These are phyloP conservation scores for Pterocarpus macrocarpus DNA, from an alignment of 306 rosid species.

Conservation along the genomic window DNA sequence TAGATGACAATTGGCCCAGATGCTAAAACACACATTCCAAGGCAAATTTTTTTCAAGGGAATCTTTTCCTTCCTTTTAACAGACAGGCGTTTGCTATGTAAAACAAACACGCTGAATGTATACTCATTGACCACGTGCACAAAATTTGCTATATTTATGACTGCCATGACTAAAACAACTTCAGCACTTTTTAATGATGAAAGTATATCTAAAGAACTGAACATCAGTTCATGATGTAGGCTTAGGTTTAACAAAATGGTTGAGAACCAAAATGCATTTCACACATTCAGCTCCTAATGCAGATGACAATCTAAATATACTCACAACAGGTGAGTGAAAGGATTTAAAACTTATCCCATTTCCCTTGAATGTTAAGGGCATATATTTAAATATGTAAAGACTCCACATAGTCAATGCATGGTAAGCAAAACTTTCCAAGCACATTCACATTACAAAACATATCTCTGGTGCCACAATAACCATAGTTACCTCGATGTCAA, in stretches of 20 bases:
- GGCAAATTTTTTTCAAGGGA: too few relatives aligned
- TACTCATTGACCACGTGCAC: too few relatives aligned
- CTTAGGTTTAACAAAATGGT: background rate
- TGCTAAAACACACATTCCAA: too few relatives aligned
- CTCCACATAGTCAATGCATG: conserved; percentile 5
- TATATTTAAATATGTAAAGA: conserved; percentile 12
- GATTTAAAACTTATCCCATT: background rate
- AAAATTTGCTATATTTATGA: background rate
- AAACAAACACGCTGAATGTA: background rate
- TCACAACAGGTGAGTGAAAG: background rate
- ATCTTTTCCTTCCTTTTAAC: too few relatives aligned
- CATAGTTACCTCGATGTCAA: background rate
- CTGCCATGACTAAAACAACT: too few relatives aligned
- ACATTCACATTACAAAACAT: background rate
- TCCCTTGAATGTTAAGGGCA: background rate
- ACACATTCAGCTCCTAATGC: background rate
- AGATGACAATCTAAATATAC: conserved; percentile 8
- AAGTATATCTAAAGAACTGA: background rate
- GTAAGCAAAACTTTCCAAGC: background rate
- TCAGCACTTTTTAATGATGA: background rate
- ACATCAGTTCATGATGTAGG: background rate
- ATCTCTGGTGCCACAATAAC: conserved; percentile 15
- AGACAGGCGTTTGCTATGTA: too few relatives aligned
- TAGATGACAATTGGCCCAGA: background rate
- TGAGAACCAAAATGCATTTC: conserved; percentile 11